Base-by-base conservation (phyloP, 2,329 filamentous ascomycete species). In the Neopestalotiopsis rosae region DNA sequence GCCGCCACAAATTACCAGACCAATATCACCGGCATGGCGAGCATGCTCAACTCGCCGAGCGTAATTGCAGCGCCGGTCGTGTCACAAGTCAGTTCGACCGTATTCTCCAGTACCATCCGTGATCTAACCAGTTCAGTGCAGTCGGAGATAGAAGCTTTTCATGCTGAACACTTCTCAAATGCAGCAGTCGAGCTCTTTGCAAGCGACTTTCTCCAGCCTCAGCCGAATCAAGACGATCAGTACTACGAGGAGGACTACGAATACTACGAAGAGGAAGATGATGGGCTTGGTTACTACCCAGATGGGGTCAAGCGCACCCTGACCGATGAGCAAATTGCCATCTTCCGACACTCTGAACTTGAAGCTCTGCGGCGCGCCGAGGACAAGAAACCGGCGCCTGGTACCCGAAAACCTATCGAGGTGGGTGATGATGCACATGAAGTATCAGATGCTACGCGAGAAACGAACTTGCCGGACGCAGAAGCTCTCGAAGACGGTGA, bases 281-380 rank as follows among this genome's bases (percentile, higher is more conserved):
- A 93, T 76, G 89, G 83, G 1, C 84, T 98, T 17, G 95, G 94
- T 20, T 95, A 94, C 79, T 98, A 98, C 74, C 81, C 88, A 1
- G 95, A 98, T 76, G 95, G 95, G 3, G 89, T 90, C 70, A 96
- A 96, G 78, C 91, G 95, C 56, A 97, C 94, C 20, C 85, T 98
- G 74, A 98, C 95, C 10, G 93, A 98, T 76, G 93, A 94, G 74
- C 93, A 98, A 82, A 94, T 98, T 73, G 89, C 89, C 66, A 95
- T 97, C 70, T 98, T 98, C 78, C 88, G 95, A 70, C 94, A 97
- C 77, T 95, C 93, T 2, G 95, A 98, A 79, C 87, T 97, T 28
- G 91, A 96, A 76, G 81, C 88, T 13, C 83, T 97, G 52, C 83
- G 93, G 32, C 88, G 89, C 71, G 83, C 86, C 69, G 78, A 80